A percentile compares a stretch with the other conserved stretches of the same genome.
Conservation (phyloP, 2,329 filamentous ascomycete genomes). For the Phaeosphaeriaceae sp. region DNA sequence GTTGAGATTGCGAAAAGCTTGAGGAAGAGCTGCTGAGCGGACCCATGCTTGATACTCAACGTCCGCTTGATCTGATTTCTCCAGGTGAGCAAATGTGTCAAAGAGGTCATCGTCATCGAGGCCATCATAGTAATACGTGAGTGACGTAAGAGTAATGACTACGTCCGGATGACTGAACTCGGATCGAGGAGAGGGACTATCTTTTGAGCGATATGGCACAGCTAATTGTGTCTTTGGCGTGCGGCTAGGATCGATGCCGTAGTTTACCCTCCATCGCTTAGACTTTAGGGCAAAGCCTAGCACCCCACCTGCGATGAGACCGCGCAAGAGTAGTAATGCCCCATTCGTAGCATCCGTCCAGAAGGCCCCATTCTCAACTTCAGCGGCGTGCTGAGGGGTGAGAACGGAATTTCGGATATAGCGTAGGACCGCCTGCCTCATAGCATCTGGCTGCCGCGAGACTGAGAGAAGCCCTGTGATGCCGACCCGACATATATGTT, state of each 20-base stretch:
- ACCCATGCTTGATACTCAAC: slow-evolving; percentile 60
- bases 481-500: slow-evolving; percentile 53
- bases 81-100: slow-evolving; percentile 54
- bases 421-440: slow-evolving; percentile 40
- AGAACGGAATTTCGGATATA: slow-evolving; percentile 53
- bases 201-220: slow-evolving; percentile 71
- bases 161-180: slow-evolving; percentile 67
- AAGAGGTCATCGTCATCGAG: slow-evolving; percentile 58
- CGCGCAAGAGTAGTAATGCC: slow-evolving; percentile 54
- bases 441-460: slow-evolving; percentile 33
- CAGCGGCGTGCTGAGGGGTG: slow-evolving; percentile 31
- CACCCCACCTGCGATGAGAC: slow-evolving; percentile 45
- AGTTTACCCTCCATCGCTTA: slow-evolving; percentile 70
- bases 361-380: slow-evolving; percentile 17
- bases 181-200: slow-evolving; percentile 63
- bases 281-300: slow-evolving; percentile 59
- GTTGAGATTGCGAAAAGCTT: slow-evolving; percentile 47
- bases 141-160: slow-evolving; percentile 6
- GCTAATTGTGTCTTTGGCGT: slow-evolving; percentile 59
- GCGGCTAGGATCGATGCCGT: slow-evolving; percentile 56
- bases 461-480: slow-evolving; percentile 52
- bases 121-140: slow-evolving; percentile 68
- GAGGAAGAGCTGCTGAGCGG: slow-evolving; percentile 15
- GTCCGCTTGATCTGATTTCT: slow-evolving; percentile 58
- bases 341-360: slow-evolving; percentile 42